A percentile compares a stretch with the other conserved stretches of the same genome.
Conservation (phyloP, 305 asterid genomes). For the Fraxinus ornus region DNA sequence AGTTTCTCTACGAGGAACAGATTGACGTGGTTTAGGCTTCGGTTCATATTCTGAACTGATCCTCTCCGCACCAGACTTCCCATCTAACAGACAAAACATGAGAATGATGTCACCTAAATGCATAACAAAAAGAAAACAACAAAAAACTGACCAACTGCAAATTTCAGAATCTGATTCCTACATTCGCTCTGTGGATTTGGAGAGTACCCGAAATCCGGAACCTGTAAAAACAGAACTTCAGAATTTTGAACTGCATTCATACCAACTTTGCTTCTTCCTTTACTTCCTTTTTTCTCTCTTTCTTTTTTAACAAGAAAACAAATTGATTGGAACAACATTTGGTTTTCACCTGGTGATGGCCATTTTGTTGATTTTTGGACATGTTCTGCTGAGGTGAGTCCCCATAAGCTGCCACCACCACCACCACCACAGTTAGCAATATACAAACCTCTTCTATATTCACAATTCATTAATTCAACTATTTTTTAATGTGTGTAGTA, state of each 20-base stretch:
- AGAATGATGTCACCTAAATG: slow-evolving; percentile 12
- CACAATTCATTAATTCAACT: slow-evolving; percentile 26
- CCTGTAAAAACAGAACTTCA: slow-evolving; percentile 54
- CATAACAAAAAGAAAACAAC: neutral
- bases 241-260: slow-evolving; percentile 21
- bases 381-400: slow-evolving; percentile 89
- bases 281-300: slow-evolving; percentile 1
- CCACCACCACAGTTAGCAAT: slow-evolving; percentile 42
- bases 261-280: slow-evolving; percentile 12
- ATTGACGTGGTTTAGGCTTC: slow-evolving; percentile 59
- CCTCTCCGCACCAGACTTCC: slow-evolving; percentile 72
- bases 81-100: slow-evolving; percentile 43
- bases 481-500: neutral
- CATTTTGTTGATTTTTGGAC: slow-evolving; percentile 62
- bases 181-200: slow-evolving; percentile 81
- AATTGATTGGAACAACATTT: slow-evolving; percentile 27
- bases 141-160: neutral
- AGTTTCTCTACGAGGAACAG: slow-evolving; percentile 52
- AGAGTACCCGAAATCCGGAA: slow-evolving; percentile 75
- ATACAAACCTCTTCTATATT: slow-evolving; percentile 29
- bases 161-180: slow-evolving; percentile 25
- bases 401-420: slow-evolving; percentile 77
- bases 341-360: slow-evolving; percentile 76
- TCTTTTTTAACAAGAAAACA: slow-evolving; percentile 12
- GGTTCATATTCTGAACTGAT: slow-evolving; percentile 53